Base-by-base conservation (phyloP, 768 basidiomycete species). In the Albatrellus ellisii region DNA sequence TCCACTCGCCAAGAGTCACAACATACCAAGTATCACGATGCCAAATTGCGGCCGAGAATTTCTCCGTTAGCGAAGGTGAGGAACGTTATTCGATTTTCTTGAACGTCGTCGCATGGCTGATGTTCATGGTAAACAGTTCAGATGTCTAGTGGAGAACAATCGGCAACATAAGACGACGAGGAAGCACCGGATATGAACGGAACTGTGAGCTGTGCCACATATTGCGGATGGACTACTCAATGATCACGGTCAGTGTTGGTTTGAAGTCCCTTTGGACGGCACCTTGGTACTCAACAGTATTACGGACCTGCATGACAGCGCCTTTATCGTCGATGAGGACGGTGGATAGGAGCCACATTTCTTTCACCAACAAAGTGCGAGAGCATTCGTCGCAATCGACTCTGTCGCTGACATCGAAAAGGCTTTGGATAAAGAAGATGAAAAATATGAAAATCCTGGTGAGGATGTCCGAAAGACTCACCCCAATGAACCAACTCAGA, bases 361-460 rank as follows among this genome's bases (percentile, higher is more conserved):
- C 87, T 55, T 83, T 85, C 46, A 94, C 87, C 0, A 82, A 84
- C 56, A 83, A 90, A 6, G 55, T 63, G 26, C 68, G 62, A 21
- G 65, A 66, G 41, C 64, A 45, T 0, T n/a, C 42, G 14, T 32
- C 61, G 35, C 80, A 47, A 39, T 60, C 62, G 38, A 92, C 69
- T 35, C 79, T 63, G 60, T 89, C 86, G 20, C 82, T 81, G 20
- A 87, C 83, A 58, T 87, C 84, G 65, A 79, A 84, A 0, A 80
- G 81, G 54, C 84, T 79, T 53, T 86, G 86, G 58, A 89, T 70
- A 61, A 92, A 91, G 22, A 95, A 67, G 58, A 89, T 70, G 61
- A 92, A 91, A 22, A 95, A 67, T 71, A 95, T 92, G 54, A 92
- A 89, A 57, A 90, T 86, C 44, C 80, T 79, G 4, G 75, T 76